Conservation (phyloP, 179 eudicot species). For the Heliamphora pulchella region DNA sequence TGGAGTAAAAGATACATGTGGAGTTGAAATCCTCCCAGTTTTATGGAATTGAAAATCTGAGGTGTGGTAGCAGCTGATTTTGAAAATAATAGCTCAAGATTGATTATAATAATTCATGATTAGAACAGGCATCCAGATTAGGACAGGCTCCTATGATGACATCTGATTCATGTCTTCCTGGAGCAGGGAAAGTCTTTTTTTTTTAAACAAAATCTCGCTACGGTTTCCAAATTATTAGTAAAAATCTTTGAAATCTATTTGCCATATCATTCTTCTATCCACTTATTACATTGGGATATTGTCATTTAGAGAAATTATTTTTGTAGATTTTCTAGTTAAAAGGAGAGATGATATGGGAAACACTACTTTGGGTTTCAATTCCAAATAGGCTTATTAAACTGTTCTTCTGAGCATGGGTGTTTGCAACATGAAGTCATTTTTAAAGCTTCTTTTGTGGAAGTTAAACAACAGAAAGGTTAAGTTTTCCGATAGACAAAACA, state of each 20-base stretch:
- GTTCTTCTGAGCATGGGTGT: neutral
- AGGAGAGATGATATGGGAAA: neutral
- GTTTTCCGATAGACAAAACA: no score
- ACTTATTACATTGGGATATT: neutral
- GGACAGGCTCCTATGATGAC: no score
- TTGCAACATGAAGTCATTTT: neutral
- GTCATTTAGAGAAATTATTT: neutral
- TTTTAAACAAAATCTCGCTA: neutral
- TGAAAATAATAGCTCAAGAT: no score
- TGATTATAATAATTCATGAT: neutral
- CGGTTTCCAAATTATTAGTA: no score
- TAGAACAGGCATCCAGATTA: neutral
- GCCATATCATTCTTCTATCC: neutral
- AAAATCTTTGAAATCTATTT: neutral
- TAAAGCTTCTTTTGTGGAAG: neutral
- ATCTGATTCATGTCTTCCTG: neutral
- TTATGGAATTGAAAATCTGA: neutral
- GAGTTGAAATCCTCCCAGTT: no score
- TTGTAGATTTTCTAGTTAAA: conserved; percentile 7
- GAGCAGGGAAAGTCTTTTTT: neutral
- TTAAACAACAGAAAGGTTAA: no score
- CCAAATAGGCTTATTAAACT: neutral
- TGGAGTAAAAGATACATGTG: neutral
- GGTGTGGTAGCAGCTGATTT: neutral
- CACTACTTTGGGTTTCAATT: neutral